A percentile compares a stretch with the other conserved stretches of the same genome.
phyloP scores from a whole-genome alignment of 192 early-diverging fungal species.

The Coemansia asiatica region DNA sequence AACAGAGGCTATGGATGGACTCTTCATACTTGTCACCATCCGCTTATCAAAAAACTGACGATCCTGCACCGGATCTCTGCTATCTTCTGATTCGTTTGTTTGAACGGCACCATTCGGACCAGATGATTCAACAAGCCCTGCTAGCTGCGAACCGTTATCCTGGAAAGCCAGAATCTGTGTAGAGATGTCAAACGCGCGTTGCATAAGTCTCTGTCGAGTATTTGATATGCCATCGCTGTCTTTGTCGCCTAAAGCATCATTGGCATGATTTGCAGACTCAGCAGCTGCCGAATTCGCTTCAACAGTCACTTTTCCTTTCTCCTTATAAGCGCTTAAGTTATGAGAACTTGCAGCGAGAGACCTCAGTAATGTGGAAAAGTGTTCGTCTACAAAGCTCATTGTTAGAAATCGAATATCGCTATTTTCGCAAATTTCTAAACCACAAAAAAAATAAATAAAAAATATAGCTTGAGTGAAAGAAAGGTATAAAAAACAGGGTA shows the following conservation, averaged over 20 bases:
- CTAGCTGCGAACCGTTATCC: background rate
- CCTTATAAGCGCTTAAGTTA: background rate
- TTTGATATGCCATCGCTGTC: background rate
- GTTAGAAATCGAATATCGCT: background rate
- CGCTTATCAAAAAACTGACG: no score
- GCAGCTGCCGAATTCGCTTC: no score
- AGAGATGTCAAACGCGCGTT: slow-evolving; percentile 37
- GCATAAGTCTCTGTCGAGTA: slow-evolving; percentile 11
- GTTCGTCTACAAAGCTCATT: slow-evolving; percentile 55
- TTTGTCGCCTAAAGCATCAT: no score
- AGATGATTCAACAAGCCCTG: background rate
- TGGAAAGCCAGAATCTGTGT: slow-evolving; percentile 20
- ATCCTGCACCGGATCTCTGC: background rate
- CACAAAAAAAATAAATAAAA: background rate
- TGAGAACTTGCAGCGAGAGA: slow-evolving; percentile 13
- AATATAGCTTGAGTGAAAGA: background rate
- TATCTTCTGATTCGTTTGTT: background rate
- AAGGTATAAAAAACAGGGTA: background rate
- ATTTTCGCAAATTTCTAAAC: background rate
- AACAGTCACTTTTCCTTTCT: background rate
- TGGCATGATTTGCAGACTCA: no score
- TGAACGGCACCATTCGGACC: no score
- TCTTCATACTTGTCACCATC: background rate
- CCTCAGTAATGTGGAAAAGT: slow-evolving; percentile 38
- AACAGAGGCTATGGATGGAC: slow-evolving; percentile 16